Conservation (phyloP, 1,139 yeast species). For the Suhomyces guaymorum region DNA sequence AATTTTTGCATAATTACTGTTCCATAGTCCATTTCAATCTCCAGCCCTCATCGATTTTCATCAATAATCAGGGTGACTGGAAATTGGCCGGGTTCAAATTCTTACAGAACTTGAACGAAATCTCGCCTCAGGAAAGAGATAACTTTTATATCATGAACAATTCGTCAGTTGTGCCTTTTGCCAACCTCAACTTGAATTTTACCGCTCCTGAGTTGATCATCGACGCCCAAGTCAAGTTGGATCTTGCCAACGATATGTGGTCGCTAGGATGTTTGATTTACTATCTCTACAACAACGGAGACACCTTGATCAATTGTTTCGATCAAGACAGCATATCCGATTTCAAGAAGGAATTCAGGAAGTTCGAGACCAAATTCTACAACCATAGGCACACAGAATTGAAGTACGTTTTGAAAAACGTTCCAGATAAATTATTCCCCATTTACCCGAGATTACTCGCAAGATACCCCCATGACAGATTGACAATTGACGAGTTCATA, state of each 20-base stretch:
- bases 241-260: constrained; percentile 77
- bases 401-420: constrained; percentile 45
- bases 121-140: constrained; percentile 49
- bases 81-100: constrained; percentile 78
- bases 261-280: constrained; percentile 75
- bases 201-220: constrained; percentile 74
- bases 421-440: constrained; percentile 37
- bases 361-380: constrained; percentile 43
- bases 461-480: constrained; percentile 45
- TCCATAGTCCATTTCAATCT: constrained; percentile 75
- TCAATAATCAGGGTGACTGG: constrained; percentile 93
- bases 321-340: constrained; percentile 50
- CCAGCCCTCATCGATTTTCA: constrained; percentile 73
- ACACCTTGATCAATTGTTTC: constrained; percentile 47
- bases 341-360: constrained; percentile 48
- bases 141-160: constrained; percentile 62
- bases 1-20: constrained; percentile 78
- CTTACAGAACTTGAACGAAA: constrained; percentile 53
- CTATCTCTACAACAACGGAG: constrained; percentile 58
- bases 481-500: constrained; percentile 52
- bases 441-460: constrained; percentile 41
- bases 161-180: constrained; percentile 77
- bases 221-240: constrained; percentile 53
- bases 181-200: constrained; percentile 70
- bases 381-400: constrained; percentile 48